Evolutionary conservation across 176 grass and related monocot genomes (phyloP), one percentile per base, ranked within the genome.

Genomic region (Alopecurus myosuroides): DNA sequence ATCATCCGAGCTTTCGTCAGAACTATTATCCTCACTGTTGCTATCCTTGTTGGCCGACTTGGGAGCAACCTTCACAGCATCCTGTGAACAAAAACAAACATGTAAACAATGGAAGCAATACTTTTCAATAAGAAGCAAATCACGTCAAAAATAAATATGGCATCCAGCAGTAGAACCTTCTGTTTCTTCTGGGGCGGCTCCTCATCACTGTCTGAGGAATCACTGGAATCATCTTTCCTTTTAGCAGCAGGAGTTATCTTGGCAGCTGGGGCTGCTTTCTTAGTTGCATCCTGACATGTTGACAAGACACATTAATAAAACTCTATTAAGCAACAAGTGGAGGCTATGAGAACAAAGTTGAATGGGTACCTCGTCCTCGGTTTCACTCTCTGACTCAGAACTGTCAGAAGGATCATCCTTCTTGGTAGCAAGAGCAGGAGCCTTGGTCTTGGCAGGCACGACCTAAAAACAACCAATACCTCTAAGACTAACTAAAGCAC

Each of bases 161-260:
- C 0, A n/a, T 78, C n/a, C 13, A 53, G 9, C 25, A 85, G 85
- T 33, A 53, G 2, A 31, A 90, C 90, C 88, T 94, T 97, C 48
- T 74, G 52, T 62, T 92, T 97, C 88, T 97, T 97, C 68, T 86
- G 81, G 33, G 87, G 79, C 53, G 92, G 92, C 39, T 94, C 84
- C 19, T 85, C 88, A 79, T 94, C 92, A 81, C 68, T 71, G 6
- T 90, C 88, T 18, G 84, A 82, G n/a, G 51, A 69, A 74, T 91
- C 88, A 80, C 70, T 85, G 7, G 85, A 80, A 50, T 81, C 85
- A 14, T 85, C 85, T 68, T 94, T 83, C 67, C 68, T 91, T 63
- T 91, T 88, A 42, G 78, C 40, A 61, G 36, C 45, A 78, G 39
- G 83, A 53, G 66, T 64, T 40, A 0, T 36, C 69, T 86, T 83